phyloP scores from a whole-genome alignment of 208 protist genomes.

The Phytomonas francai region DNA sequence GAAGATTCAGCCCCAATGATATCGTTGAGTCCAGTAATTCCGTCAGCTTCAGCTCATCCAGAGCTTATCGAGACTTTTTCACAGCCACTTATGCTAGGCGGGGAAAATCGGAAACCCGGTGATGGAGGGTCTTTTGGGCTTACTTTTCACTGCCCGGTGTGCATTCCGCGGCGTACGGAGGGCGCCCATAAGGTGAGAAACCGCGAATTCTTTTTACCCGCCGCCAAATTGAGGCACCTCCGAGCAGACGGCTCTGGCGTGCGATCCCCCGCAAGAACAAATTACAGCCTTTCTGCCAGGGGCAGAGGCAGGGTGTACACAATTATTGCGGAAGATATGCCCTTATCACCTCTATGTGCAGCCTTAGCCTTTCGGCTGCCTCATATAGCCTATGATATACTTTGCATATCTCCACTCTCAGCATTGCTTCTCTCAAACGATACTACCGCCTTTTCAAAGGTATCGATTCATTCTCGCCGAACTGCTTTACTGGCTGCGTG shows the following conservation, averaged over 20 bases:
- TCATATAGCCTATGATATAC: slow-evolving; percentile 52
- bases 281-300: neutral
- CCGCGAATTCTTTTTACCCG: neutral
- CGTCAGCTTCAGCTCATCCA: neutral
- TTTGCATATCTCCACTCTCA: slow-evolving; percentile 51
- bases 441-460: slow-evolving; percentile 11
- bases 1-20: neutral
- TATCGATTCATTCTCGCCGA: slow-evolving; percentile 28
- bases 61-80: neutral
- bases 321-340: slow-evolving; percentile 43
- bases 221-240: neutral
- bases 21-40: neutral
- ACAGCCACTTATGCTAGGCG: neutral
- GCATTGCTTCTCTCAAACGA: slow-evolving; percentile 7
- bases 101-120: neutral
- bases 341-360: slow-evolving; percentile 49
- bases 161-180: neutral
- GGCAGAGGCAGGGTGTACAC: neutral
- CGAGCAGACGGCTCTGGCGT: neutral
- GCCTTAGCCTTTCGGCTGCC: slow-evolving; percentile 45
- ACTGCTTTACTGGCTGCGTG: slow-evolving; percentile 51
- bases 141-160: neutral
- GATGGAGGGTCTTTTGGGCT: neutral
- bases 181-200: neutral
- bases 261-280: neutral